A percentile compares a stretch with the other conserved stretches of the same genome.
Conservation (phyloP, 2,329 filamentous ascomycete species). For the Colletotrichum tanaceti region DNA sequence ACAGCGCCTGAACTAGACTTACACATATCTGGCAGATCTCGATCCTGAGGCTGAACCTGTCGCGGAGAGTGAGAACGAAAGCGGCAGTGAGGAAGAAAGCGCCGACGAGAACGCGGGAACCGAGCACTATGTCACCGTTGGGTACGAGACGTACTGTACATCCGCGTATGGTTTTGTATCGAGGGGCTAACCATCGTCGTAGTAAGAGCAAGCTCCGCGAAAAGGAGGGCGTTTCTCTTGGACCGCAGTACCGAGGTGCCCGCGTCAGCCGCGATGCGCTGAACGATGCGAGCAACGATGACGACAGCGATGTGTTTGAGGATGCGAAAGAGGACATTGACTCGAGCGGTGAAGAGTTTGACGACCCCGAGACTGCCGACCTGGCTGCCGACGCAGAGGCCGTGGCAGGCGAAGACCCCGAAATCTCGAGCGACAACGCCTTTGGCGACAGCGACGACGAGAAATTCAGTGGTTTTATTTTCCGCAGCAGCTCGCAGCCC, state of each 20-base stretch:
- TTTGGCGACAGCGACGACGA: slow-evolving; percentile 89
- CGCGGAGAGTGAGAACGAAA: slow-evolving; percentile 58
- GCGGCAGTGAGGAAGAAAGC: slow-evolving; percentile 46
- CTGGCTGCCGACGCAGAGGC: slow-evolving; percentile 61
- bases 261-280: slow-evolving; percentile 78
- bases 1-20: not conserved
- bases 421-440: slow-evolving; percentile 75
- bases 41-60: slow-evolving; percentile 40
- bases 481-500: slow-evolving; percentile 68
- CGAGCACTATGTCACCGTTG: slow-evolving; percentile 87
- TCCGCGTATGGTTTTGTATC: not conserved
- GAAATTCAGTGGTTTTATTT: slow-evolving; percentile 78
- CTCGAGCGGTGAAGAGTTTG: slow-evolving; percentile 60
- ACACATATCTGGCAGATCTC: slow-evolving; percentile 30
- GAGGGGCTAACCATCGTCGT: slow-evolving; percentile 22
- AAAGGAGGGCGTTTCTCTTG: slow-evolving; percentile 74
- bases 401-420: slow-evolving; percentile 64
- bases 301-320: slow-evolving; percentile 63
- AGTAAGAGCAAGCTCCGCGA: slow-evolving; percentile 87
- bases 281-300: slow-evolving; percentile 50
- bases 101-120: slow-evolving; percentile 70
- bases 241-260: slow-evolving; percentile 83
- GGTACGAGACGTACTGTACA: slow-evolving; percentile 55
- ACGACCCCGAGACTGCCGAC: slow-evolving; percentile 67
- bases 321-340: slow-evolving; percentile 51